Conservation (phyloP, 2,329 filamentous ascomycete species). For the Pseudogymnoascus sp. region DNA sequence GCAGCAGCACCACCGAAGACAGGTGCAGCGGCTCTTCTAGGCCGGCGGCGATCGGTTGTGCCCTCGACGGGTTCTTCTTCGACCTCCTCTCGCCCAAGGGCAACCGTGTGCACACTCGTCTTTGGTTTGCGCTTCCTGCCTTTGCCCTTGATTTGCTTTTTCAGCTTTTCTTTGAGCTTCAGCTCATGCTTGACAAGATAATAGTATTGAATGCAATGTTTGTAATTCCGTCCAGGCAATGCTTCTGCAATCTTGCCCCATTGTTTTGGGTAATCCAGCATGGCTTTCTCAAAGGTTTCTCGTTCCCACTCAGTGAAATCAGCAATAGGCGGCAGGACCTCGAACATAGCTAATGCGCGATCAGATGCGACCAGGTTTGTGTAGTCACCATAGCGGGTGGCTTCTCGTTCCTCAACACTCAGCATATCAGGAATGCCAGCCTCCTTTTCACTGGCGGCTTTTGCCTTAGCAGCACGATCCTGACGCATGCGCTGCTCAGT, state of each 20-base stretch:
- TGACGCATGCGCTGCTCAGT: slow-evolving; percentile 63
- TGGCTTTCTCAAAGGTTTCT: slow-evolving; percentile 62
- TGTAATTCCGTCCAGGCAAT: slow-evolving; percentile 61
- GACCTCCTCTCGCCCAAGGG: slow-evolving; percentile 50
- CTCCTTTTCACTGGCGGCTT: slow-evolving; percentile 68
- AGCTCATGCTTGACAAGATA: slow-evolving; percentile 70
- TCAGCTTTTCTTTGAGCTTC: slow-evolving; percentile 69
- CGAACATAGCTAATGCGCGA: slow-evolving; percentile 59
- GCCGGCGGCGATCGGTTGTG: slow-evolving; percentile 47
- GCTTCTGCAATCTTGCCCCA: slow-evolving; percentile 69
- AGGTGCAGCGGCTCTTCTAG: slow-evolving; percentile 59
- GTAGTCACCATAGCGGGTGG: slow-evolving; percentile 53
- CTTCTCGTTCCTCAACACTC: slow-evolving; percentile 51
- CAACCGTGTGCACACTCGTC: slow-evolving; percentile 57
- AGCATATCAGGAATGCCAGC: slow-evolving; percentile 65
- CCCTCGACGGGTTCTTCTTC: slow-evolving; percentile 50
- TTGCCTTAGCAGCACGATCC: slow-evolving; percentile 53
- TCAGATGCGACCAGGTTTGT: slow-evolving; percentile 58
- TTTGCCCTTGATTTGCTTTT: slow-evolving; percentile 46
- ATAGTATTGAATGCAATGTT: slow-evolving; percentile 77
- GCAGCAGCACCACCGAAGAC: slow-evolving; percentile 59
- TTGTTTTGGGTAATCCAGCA: slow-evolving; percentile 70
- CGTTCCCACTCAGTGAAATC: slow-evolving; percentile 68
- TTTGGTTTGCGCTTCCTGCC: slow-evolving; percentile 44
- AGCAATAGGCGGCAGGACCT: slow-evolving; percentile 62